Evolutionary conservation across 2,329 filamentous ascomycete species (phyloP), one percentile per base, ranked within the genome.

Genomic region (Macrophomina tecta): DNA sequence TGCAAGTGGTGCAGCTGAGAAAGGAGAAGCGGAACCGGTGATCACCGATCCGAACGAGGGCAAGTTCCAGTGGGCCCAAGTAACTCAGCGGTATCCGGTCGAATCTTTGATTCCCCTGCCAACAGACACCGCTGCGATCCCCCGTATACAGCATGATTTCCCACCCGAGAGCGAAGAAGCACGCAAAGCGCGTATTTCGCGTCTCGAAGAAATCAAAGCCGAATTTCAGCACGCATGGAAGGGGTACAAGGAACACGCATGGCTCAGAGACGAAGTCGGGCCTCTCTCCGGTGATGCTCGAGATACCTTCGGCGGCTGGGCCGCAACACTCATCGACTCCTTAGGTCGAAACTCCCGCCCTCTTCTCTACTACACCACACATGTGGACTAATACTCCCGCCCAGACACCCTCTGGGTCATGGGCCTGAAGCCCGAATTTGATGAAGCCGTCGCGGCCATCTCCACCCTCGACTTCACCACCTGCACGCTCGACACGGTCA

Each of bases 361-460:
- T 23, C 36, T 5, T 36, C 52, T n/a, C 11, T 12, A 40, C 36
- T 23, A 8, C 18, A n/a, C 5, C 23, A 7, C 1, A 5, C 23
- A 11, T 4, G 9, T n/a, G 6, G 2, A 14, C 16, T 38, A 28
- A 23, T 23, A 62, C 18, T 14, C 23, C 8, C 9, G 5, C 9
- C 81, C 94, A 62, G 93, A 97, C 75, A 94, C 92, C 0, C 82
- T 97, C 2, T 96, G 91, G 91, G 94, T 97, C 71, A 93, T 94
- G 86, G 92, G 87, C 32, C 74, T 96, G 75, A 86, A 87, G 72
- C 84, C 90, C 0, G 92, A 96, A 72, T 97, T 97, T 73, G 87
- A 92, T 67, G 89, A 92, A 68, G 93, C 92, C 1, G 87, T 91
- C 52, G 84, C 86, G 62, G 88, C 85, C 3, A 87, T 94, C 28